Conservation (phyloP, 2,329 filamentous ascomycete genomes). For the Phaeosphaeriaceae sp. region DNA sequence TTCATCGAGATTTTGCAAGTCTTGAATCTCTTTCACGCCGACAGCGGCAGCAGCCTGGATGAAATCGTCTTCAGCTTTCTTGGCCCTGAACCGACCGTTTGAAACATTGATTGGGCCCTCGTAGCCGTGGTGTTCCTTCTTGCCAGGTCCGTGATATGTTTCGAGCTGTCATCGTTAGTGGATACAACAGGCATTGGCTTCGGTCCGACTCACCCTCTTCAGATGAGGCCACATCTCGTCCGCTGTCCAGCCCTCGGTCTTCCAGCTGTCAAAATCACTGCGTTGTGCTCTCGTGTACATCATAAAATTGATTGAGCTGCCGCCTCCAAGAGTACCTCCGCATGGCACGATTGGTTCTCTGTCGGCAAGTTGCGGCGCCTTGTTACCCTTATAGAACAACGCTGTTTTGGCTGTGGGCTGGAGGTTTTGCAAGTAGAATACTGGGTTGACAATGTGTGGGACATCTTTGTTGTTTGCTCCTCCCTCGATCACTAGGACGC, state of each 20-base stretch:
- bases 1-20: conserved; percentile 60
- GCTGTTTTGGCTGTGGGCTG: conserved; percentile 58
- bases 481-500: conserved; percentile 61
- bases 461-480: conserved; percentile 62
- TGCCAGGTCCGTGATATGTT: conserved; percentile 60
- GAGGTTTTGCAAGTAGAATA: conserved; percentile 58
- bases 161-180: conserved; percentile 53
- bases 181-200: not conserved
- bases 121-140: conserved; percentile 58
- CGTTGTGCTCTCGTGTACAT: conserved; percentile 55
- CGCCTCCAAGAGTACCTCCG: conserved; percentile 66
- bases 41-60: conserved; percentile 56
- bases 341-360: conserved; percentile 54
- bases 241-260: conserved; percentile 59
- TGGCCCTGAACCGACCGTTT: conserved; percentile 55
- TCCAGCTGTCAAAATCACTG: conserved; percentile 61
- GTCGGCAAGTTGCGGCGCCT: conserved; percentile 54
- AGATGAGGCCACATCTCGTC: conserved; percentile 62
- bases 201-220: conserved; percentile 53
- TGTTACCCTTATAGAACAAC: conserved; percentile 60
- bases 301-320: conserved; percentile 53
- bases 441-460: conserved; percentile 60
- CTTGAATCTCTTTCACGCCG: conserved; percentile 61
- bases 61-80: conserved; percentile 56
- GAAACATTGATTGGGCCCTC: conserved; percentile 65